These are phyloP conservation scores for Syncephalastrum sp. DNA, from an alignment of 371 early-diverging fungal genomes.

Conservation along the genomic window DNA sequence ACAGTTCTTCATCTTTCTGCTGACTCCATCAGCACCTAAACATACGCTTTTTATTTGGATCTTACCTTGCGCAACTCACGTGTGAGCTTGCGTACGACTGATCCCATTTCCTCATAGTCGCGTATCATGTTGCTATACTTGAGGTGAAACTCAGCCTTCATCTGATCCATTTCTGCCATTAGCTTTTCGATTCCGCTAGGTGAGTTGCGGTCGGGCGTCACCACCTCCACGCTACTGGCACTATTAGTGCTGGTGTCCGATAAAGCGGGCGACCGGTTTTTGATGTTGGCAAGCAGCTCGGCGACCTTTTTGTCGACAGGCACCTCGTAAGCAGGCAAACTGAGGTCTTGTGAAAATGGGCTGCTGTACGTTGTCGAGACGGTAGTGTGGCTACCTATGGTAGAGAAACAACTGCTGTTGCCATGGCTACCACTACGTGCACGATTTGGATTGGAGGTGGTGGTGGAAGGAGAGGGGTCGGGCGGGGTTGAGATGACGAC, in stretches of 20 bases:
- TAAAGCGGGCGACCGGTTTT: constrained; percentile 10
- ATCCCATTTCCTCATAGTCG: constrained; percentile 19
- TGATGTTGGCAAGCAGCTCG: constrained; percentile 12
- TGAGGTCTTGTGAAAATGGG: not conserved
- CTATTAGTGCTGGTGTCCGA: constrained; percentile 5
- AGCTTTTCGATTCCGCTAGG: constrained; percentile 13
- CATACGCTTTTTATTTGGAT: not conserved
- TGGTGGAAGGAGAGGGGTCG: not conserved
- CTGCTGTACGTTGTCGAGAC: constrained; percentile 3
- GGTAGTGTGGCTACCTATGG: not conserved
- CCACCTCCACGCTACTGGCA: not conserved
- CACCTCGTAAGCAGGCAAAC: not conserved
- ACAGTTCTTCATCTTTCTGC: constrained; percentile 23
- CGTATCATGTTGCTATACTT: constrained; percentile 11
- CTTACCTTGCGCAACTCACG: constrained; percentile 13
- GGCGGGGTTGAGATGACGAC: no score
- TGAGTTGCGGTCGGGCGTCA: not conserved
- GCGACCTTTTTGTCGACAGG: constrained; percentile 9
- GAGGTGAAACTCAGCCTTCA: constrained; percentile 15
- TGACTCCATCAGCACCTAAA: not conserved
- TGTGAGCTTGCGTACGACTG: constrained; percentile 12
- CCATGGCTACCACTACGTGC: no score
- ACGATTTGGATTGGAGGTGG: no score
- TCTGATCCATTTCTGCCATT: constrained; percentile 16
- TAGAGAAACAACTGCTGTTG: constrained; percentile 4